These are phyloP conservation scores for Sporothrix luriei DNA, from an alignment of 2,329 filamentous ascomycete genomes.

Conservation along the genomic window DNA sequence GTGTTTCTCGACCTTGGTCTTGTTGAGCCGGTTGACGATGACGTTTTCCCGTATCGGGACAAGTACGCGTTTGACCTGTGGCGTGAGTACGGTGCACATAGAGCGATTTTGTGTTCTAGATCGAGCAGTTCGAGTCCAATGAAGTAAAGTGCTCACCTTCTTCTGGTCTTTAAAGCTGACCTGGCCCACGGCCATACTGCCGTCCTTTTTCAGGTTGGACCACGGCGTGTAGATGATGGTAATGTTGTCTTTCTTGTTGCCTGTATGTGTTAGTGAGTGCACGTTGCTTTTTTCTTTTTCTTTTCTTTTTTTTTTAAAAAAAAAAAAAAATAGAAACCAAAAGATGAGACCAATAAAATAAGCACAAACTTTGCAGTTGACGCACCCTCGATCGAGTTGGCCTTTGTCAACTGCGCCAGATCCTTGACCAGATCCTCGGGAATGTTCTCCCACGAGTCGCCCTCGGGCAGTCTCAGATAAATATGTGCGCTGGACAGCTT, in stretches of 20 bases:
- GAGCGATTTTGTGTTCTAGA: no score
- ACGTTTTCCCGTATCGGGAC: constrained; percentile 80
- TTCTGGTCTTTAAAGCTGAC: constrained; percentile 91
- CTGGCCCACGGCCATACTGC: constrained; percentile 92
- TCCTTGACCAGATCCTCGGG: constrained; percentile 74
- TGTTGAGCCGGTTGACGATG: constrained; percentile 96
- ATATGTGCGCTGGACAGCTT: constrained; percentile 96
- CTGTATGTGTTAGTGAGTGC: constrained; percentile 46
- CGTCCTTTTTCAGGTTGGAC: constrained; percentile 91
- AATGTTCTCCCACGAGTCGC: constrained; percentile 81
- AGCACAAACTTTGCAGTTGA: no score
- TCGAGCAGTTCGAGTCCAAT: neutral
- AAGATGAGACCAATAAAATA: neutral
- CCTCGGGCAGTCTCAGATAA: constrained; percentile 81
- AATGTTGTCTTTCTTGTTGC: constrained; percentile 98
- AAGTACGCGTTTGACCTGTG: constrained; percentile 75
- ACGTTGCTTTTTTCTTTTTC: no score
- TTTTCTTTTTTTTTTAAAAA: no score
- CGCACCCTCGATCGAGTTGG: constrained; percentile 92
- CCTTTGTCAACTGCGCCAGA: constrained; percentile 96
- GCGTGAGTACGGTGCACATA: neutral
- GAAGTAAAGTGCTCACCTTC: constrained; percentile 53
- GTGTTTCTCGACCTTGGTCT: constrained; percentile 86
- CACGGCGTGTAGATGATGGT: constrained; percentile 97
- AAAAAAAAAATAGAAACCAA: neutral